phyloP scores from a whole-genome alignment of 2,329 filamentous ascomycete genomes.

The Simplicillium sp. region DNA sequence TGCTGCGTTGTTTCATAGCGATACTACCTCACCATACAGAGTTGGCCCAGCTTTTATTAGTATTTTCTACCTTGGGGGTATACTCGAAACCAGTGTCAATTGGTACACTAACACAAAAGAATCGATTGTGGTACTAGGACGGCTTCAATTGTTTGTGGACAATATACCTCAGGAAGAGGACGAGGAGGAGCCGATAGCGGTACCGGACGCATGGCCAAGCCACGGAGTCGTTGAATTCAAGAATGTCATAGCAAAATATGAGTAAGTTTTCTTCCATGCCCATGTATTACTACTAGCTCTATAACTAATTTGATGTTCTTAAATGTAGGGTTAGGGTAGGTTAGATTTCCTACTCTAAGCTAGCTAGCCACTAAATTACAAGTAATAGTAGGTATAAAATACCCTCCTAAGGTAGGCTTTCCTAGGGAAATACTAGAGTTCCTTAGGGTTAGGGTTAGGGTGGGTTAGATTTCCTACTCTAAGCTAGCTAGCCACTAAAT shows the following conservation, averaged over 20 bases:
- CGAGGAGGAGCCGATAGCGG: background rate
- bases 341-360: too few relatives aligned
- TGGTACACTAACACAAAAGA: background rate
- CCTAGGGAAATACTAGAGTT: too few relatives aligned
- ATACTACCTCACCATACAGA: background rate
- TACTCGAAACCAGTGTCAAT: background rate
- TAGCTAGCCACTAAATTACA: too few relatives aligned
- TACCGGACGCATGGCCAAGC: background rate
- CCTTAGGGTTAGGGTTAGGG: too few relatives aligned
- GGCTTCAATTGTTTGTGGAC: background rate
- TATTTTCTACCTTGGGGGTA: background rate
- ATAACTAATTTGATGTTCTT: too few relatives aligned
- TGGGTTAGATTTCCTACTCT: too few relatives aligned
- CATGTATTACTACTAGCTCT: too few relatives aligned
- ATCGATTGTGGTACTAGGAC: background rate
- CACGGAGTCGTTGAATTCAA: conserved; percentile 1
- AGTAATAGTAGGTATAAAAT: too few relatives aligned
- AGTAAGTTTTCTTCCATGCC: too few relatives aligned
- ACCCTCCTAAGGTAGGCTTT: too few relatives aligned
- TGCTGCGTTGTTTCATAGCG: conserved; percentile 10
- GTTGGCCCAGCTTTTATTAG: background rate
- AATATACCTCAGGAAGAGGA: background rate
- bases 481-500: too few relatives aligned
- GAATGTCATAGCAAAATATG: conserved; percentile 3
- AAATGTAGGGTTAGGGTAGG: too few relatives aligned